Conservation (phyloP, 2,329 filamentous ascomycete species). For the Ascochyta rabiei region DNA sequence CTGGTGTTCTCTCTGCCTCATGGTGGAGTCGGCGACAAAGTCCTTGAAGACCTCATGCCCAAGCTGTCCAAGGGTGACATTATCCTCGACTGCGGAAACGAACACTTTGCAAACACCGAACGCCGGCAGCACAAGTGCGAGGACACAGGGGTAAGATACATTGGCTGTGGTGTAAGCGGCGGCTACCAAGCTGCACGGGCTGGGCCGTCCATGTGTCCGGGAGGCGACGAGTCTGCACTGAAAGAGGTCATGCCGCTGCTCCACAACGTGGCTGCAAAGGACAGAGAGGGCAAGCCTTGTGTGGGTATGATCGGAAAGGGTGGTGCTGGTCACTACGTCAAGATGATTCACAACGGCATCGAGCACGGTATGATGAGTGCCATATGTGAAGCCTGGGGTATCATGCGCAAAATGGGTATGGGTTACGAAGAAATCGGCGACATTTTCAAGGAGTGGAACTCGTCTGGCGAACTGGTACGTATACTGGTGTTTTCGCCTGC, state of each 20-base stretch:
- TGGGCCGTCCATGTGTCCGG: conserved; percentile 71
- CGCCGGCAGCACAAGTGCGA: conserved; percentile 64
- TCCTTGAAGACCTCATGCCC: conserved; percentile 55
- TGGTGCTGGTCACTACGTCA: conserved; percentile 73
- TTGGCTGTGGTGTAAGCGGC: conserved; percentile 72
- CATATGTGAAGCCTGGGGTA: conserved; percentile 68
- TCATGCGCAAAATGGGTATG: conserved; percentile 66
- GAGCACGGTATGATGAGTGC: conserved; percentile 74
- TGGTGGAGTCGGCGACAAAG: conserved; percentile 54
- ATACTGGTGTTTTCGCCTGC: no score
- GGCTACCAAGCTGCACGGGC: conserved; percentile 71
- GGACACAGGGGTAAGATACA: conserved; percentile 65
- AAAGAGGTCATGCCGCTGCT: conserved; percentile 67
- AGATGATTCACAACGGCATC: conserved; percentile 79
- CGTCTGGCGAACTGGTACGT: conserved; percentile 60
- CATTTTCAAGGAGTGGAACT: conserved; percentile 66
- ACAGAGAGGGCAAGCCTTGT: conserved; percentile 64
- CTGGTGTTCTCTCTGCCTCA: conserved; percentile 62
- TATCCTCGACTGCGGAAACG: conserved; percentile 72
- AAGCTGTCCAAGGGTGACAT: conserved; percentile 66
- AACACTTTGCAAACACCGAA: conserved; percentile 70
- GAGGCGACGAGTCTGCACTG: conserved; percentile 63
- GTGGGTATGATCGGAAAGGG: conserved; percentile 65
- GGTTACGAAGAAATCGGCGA: conserved; percentile 65
- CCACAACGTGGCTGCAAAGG: conserved; percentile 66